These are phyloP conservation scores for Jacaranda mimosifolia DNA, from an alignment of 257 asterid genomes.

Conservation along the genomic window DNA sequence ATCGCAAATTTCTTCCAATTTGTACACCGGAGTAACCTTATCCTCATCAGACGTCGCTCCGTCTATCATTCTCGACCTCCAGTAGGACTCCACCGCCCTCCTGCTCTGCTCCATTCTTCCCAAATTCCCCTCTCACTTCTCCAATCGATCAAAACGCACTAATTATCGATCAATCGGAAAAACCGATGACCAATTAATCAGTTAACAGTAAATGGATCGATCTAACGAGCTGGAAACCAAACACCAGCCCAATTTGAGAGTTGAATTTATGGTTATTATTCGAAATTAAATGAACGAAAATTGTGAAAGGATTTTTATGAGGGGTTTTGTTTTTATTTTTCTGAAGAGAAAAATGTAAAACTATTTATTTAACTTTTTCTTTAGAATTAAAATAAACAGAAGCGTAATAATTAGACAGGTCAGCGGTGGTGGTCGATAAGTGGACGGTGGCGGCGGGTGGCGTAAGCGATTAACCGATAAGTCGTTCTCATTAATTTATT, in stretches of 20 bases:
- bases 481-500: too few relatives aligned
- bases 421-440: slow-evolving; percentile 9
- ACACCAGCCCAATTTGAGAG: slow-evolving; percentile 14
- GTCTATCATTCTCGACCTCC: slow-evolving; percentile 91
- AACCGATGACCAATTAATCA: slow-evolving; percentile 33
- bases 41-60: slow-evolving; percentile 95
- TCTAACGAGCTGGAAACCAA: slow-evolving; percentile 5
- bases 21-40: slow-evolving; percentile 95
- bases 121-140: neutral
- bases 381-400: neutral
- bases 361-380: neutral
- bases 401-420: neutral
- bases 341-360: neutral
- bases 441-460: slow-evolving; percentile 27
- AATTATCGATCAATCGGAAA: slow-evolving; percentile 25
- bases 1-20: slow-evolving; percentile 92
- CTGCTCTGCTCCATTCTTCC: slow-evolving; percentile 91
- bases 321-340: slow-evolving; percentile 22
- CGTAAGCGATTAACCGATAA: neutral
- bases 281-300: slow-evolving; percentile 18
- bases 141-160: slow-evolving; percentile 37
- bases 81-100: slow-evolving; percentile 97
- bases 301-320: slow-evolving; percentile 18
- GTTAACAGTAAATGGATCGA: slow-evolving; percentile 22
- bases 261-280: slow-evolving; percentile 13